A percentile compares a stretch with the other conserved stretches of the same genome.
Conservation (phyloP, 1,139 yeast genomes). For the Geotrichum restrictum region DNA sequence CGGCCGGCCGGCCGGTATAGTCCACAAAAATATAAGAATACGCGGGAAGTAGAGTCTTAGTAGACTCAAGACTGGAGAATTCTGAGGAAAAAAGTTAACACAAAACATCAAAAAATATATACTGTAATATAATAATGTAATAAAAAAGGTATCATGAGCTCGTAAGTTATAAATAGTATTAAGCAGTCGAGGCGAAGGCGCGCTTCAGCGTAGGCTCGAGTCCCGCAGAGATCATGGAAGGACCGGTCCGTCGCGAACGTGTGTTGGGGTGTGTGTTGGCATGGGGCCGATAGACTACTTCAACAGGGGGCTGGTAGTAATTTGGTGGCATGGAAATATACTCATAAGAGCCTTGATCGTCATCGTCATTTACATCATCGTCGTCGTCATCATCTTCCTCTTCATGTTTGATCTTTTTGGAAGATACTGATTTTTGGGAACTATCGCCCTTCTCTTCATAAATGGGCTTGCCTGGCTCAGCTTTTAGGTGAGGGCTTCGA, state of each 20-base stretch:
- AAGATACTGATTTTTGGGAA: neutral
- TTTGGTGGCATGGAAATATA: conserved; percentile 56
- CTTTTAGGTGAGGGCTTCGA: neutral
- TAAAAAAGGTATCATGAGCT: neutral
- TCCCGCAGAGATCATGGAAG: neutral
- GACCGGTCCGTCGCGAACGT: neutral
- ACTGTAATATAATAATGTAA: neutral
- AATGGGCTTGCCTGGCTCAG: neutral
- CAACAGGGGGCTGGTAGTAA: conserved; percentile 57
- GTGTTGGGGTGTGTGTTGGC: conserved; percentile 52
- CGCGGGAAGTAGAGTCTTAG: too few species aligned
- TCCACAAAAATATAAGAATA: too few species aligned
- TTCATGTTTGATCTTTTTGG: neutral
- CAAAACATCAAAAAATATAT: neutral
- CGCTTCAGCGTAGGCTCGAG: conserved; percentile 7
- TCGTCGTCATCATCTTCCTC: conserved; percentile 8
- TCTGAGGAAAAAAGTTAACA: neutral
- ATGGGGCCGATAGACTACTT: conserved; percentile 58
- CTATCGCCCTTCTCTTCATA: conserved; percentile 11
- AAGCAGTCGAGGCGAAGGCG: conserved; percentile 6
- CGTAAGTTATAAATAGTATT: conserved; percentile 5
- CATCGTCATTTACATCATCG: conserved; percentile 12
- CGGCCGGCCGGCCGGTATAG: neutral
- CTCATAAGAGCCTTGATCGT: conserved; percentile 38
- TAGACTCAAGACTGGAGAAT: too few species aligned